Percentiles rank a stretch among this genome's conserved stretches.
Evolutionary conservation across 2,329 filamentous ascomycete species (phyloP).

Genomic region (Furcasterigmium furcatum): DNA sequence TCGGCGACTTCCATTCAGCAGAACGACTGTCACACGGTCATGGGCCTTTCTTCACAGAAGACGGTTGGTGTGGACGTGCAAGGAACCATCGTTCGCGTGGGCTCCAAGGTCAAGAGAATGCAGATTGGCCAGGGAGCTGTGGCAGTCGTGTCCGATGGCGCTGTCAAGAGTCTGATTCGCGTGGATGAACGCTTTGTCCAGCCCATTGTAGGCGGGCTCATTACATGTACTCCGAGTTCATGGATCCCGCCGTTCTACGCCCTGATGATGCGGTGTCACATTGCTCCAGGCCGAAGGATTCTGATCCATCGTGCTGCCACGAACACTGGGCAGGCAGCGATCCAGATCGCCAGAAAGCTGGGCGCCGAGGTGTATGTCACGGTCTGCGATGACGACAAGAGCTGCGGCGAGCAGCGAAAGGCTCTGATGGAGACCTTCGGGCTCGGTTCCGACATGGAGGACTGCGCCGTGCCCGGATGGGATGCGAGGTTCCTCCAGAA

Average conservation of each 20-base stretch:
- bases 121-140: conserved; percentile 36
- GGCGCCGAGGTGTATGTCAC: conserved; percentile 40
- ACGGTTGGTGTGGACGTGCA: conserved; percentile 36
- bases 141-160: conserved; percentile 29
- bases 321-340: conserved; percentile 37
- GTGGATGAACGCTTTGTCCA: conserved; percentile 32
- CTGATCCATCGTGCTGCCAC: conserved; percentile 42
- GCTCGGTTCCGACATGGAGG: conserved; percentile 21
- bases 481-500: conserved; percentile 2
- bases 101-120: conserved; percentile 25
- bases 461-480: conserved; percentile 5
- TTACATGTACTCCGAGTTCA: conserved; percentile 29
- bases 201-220: conserved; percentile 14
- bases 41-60: conserved; percentile 25
- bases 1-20: conserved; percentile 27
- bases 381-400: conserved; percentile 23
- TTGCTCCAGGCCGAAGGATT: conserved; percentile 25
- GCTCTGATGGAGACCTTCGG: conserved; percentile 27
- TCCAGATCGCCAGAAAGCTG: conserved; percentile 32
- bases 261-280: conserved; percentile 23
- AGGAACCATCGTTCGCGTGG: conserved; percentile 31
- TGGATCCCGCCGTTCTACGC: conserved; percentile 39
- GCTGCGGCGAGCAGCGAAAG: conserved; percentile 27
- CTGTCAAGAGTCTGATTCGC: conserved; percentile 28
- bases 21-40: conserved; percentile 30